Percentiles rank a stretch among this genome's conserved stretches.
Conservation (phyloP, 768 basidiomycete genomes). For the Piloderma croceum region DNA sequence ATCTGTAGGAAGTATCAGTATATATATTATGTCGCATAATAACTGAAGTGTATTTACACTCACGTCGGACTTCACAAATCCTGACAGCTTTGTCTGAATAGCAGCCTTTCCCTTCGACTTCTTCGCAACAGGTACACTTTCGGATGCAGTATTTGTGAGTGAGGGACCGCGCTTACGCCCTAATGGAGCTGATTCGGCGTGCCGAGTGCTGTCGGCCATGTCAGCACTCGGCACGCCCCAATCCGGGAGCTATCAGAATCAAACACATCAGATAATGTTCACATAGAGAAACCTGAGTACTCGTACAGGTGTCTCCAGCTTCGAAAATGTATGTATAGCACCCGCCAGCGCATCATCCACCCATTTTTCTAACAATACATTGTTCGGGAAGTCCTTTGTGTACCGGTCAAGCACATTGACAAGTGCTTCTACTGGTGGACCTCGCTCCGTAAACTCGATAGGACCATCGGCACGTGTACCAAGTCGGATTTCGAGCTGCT, state of each 20-base stretch:
- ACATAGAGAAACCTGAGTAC: not conserved
- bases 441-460: constrained; percentile 5
- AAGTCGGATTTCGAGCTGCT: constrained; percentile 4
- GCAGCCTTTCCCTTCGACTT: not conserved
- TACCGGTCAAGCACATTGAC: constrained; percentile 7
- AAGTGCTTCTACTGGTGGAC: constrained; percentile 5
- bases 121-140: not conserved
- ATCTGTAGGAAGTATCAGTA: not conserved
- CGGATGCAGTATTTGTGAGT: not conserved
- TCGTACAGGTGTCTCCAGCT: constrained; percentile 2
- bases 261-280: not conserved
- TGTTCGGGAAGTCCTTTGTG: constrained; percentile 1
- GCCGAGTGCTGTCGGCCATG: no score
- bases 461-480: constrained; percentile 5
- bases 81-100: not conserved
- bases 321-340: constrained; percentile 7
- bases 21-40: no score
- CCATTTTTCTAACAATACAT: constrained; percentile 14
- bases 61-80: not conserved
- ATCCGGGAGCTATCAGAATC: not conserved
- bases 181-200: no score
- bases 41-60: not conserved
- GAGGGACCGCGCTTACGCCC: no score
- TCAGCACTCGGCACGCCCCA: not conserved
- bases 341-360: constrained; percentile 10